Evolutionary conservation across 179 eudicot species (phyloP), one percentile per base, ranked within the genome.

Genomic region (Heliamphora pulchella): DNA sequence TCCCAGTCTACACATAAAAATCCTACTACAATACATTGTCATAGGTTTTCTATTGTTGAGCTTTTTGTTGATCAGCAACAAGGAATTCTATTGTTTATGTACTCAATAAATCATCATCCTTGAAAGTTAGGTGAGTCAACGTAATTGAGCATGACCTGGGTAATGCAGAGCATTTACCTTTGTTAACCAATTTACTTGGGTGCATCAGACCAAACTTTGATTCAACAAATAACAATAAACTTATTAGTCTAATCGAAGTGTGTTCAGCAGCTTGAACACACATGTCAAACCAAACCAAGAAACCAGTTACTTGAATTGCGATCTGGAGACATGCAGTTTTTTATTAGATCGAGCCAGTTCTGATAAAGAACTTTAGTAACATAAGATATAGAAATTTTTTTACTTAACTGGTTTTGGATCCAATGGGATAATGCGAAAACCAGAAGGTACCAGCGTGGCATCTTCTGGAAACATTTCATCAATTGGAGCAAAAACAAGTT

Each of bases 401-500:
- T 62, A 87, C 89, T 87, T 79, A 88, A 89, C 91, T 86, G 91
- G 78, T 86, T 89, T 89, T 64, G 97, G 85, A 79, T 93, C 98
- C 53, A 95, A 84, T 10, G 98, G 96, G 74, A 93, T 92, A 61
- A 95, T 86, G 41, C 98, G 94, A 86, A 95, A 95, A 47, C 98
- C 98, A 73, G 98, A 95, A 13, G 98, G 97, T 22, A 95, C 89
- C 61, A 95, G 91, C 13, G 93, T 94, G 75, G 96, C 94, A 48
- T 95, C 98, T 75, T 95, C 98, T 5, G 96, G 94, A 87, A 96
- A 96, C 87, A 94, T 91, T 71, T 96, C 99, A 78, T 94, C 99
- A 43, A 96, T 94, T 62, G 98, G 98, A 83, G 98, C 99, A 83
- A 94, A 96, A 64, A 96, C 82, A 10, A 96, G 98, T 84, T 96